phyloP scores from a whole-genome alignment of 768 basidiomycete genomes.

The Termitomyces sp. region DNA sequence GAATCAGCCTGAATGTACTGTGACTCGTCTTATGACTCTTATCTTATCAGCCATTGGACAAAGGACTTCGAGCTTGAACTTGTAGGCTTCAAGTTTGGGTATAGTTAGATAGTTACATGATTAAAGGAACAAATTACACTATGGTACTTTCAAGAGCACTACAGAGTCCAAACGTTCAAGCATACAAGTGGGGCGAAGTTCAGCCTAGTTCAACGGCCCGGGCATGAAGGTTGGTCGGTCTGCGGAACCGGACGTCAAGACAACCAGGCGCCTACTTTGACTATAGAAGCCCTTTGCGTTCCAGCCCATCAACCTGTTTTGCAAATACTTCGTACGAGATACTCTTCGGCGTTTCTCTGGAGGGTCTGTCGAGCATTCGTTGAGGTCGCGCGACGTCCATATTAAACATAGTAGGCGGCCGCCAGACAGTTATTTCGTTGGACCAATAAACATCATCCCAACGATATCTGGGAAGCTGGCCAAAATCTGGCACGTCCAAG shows the following conservation, averaged over 20 bases:
- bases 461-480: constrained; percentile 12
- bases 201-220: not conserved
- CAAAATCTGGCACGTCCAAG: constrained; percentile 18
- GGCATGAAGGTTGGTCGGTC: not conserved
- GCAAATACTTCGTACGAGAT: constrained; percentile 23
- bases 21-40: not conserved
- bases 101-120: too few species aligned
- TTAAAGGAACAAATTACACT: not conserved
- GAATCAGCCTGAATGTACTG: too few species aligned
- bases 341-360: constrained; percentile 16
- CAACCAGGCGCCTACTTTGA: not conserved
- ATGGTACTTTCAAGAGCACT: not conserved
- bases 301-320: constrained; percentile 16
- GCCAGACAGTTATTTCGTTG: constrained; percentile 17
- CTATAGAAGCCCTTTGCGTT: constrained; percentile 7
- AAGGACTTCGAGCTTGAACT: too few species aligned
- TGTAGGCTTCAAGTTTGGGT: too few species aligned
- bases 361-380: constrained; percentile 10
- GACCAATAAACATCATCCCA: not conserved
- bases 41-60: too few species aligned
- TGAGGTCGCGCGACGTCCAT: constrained; percentile 22
- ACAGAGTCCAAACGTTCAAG: not conserved
- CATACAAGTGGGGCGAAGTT: not conserved
- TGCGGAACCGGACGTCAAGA: not conserved
- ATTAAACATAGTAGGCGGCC: constrained; percentile 12